Evolutionary conservation across 164 flowering plant genomes (phyloP).

Genomic region (Aristolochia californica): DNA sequence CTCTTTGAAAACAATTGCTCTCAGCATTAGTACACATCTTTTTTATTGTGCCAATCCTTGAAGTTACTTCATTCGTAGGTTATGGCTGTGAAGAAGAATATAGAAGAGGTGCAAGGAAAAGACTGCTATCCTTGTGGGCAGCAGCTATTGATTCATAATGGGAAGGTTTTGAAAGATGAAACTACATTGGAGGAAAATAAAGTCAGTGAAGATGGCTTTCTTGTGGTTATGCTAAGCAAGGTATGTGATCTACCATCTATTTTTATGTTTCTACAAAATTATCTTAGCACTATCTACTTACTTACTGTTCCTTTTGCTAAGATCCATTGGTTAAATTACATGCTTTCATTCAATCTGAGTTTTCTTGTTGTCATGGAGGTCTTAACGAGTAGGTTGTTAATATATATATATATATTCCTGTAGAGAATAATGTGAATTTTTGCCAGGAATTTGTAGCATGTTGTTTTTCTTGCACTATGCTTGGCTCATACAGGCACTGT

Average conservation of each 20-base stretch:
- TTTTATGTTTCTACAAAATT: neutral
- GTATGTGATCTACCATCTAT: constrained; percentile 19
- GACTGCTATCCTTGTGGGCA: constrained; percentile 96
- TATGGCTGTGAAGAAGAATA: constrained; percentile 91
- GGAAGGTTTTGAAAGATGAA: constrained; percentile 97
- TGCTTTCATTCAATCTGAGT: too few relatives aligned
- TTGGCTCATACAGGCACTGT: too few relatives aligned
- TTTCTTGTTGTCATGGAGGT: too few relatives aligned
- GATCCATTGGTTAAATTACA: too few relatives aligned
- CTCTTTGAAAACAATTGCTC: neutral
- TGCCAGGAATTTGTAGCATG: too few relatives aligned
- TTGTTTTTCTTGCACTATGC: too few relatives aligned
- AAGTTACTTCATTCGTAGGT: constrained; percentile 25
- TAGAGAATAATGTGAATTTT: too few relatives aligned
- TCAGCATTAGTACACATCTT: neutral
- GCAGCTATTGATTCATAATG: constrained; percentile 85
- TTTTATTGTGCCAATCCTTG: neutral
- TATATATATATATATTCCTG: too few relatives aligned
- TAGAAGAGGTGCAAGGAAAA: constrained; percentile 90
- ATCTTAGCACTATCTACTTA: too few relatives aligned
- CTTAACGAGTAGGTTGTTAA: too few relatives aligned
- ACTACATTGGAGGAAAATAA: constrained; percentile 82
- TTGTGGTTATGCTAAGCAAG: constrained; percentile 99
- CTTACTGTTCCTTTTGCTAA: too few relatives aligned
- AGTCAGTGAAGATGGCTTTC: constrained; percentile 90